phyloP scores from a whole-genome alignment of 2,329 filamentous ascomycete genomes.

The Aspergillus ruber region DNA sequence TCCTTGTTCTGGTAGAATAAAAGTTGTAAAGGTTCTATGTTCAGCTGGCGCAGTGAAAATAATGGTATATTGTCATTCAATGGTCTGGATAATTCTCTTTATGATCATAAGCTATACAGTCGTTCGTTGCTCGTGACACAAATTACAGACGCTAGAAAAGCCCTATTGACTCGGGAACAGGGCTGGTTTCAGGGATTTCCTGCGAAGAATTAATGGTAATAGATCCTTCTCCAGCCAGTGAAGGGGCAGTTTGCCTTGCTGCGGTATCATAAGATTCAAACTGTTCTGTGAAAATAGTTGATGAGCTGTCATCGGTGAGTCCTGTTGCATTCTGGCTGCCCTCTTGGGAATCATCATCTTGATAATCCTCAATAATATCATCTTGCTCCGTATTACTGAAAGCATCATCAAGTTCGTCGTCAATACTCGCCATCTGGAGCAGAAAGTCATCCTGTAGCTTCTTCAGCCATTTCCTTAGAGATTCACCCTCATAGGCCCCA shows the following conservation, averaged over 20 bases:
- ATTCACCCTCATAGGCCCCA: slow-evolving; percentile 58
- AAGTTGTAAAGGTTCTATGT: background rate
- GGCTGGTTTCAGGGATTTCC: background rate
- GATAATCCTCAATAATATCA: background rate
- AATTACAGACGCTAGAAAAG: no score
- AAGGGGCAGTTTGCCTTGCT: background rate
- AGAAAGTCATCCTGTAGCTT: slow-evolving; percentile 71
- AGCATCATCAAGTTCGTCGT: slow-evolving; percentile 34
- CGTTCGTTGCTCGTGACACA: no score
- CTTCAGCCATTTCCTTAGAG: slow-evolving; percentile 58
- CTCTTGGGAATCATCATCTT: no score
- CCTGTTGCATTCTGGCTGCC: background rate
- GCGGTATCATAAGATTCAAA: background rate
- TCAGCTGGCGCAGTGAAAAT: no score
- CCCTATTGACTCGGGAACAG: no score
- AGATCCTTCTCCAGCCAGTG: background rate
- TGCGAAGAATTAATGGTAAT: background rate
- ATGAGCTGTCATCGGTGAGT: background rate
- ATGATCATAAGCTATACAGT: no score
- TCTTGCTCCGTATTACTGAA: slow-evolving; percentile 4
- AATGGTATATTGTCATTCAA: no score
- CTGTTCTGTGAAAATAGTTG: background rate
- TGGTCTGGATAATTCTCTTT: no score
- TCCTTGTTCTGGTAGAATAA: background rate
- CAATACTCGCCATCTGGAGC: slow-evolving; percentile 61